phyloP scores from a whole-genome alignment of 371 early-diverging fungal species.

The Blastocladiella emersonii region DNA sequence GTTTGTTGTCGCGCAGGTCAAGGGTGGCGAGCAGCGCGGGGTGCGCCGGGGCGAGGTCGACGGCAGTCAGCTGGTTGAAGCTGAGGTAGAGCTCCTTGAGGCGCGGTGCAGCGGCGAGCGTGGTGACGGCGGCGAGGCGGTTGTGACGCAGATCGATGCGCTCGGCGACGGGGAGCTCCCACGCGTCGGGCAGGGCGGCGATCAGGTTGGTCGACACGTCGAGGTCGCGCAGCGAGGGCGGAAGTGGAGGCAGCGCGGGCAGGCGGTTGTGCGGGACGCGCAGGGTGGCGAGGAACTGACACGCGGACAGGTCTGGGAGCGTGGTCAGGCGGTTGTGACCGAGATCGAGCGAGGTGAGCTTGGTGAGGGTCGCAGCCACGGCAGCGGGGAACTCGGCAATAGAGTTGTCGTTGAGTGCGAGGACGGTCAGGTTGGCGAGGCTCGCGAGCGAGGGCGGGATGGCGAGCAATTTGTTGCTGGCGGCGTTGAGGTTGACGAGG shows the following conservation, averaged over 20 bases:
- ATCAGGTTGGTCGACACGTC: not conserved
- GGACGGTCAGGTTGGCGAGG: slow-evolving; percentile 2
- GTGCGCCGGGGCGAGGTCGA: not conserved
- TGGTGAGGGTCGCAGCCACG: not conserved
- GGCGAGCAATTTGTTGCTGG: not conserved
- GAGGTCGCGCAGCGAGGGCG: slow-evolving; percentile 16
- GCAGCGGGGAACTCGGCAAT: not conserved
- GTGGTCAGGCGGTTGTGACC: slow-evolving; percentile 24
- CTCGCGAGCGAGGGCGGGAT: slow-evolving; percentile 2
- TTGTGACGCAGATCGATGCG: slow-evolving; percentile 1
- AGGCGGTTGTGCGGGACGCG: slow-evolving; percentile 40
- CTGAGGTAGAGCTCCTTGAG: slow-evolving; percentile 5
- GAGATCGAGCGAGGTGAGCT: slow-evolving; percentile 7
- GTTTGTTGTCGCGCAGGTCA: not conserved
- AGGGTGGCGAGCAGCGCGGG: not conserved
- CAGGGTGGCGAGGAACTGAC: slow-evolving; percentile 31
- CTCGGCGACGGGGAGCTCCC: not conserved
- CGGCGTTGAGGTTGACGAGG: not conserved
- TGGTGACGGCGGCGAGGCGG: not conserved
- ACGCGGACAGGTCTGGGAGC: slow-evolving; percentile 18
- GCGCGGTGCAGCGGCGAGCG: not conserved
- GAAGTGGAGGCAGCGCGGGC: slow-evolving; percentile 24
- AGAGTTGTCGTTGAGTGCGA: slow-evolving; percentile 1
- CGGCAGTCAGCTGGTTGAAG: slow-evolving; percentile 9
- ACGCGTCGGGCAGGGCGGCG: too few species aligned